A percentile compares a stretch with the other conserved stretches of the same genome.
phyloP scores from a whole-genome alignment of 2,329 filamentous ascomycete genomes.

The Elsinoe ampelina region DNA sequence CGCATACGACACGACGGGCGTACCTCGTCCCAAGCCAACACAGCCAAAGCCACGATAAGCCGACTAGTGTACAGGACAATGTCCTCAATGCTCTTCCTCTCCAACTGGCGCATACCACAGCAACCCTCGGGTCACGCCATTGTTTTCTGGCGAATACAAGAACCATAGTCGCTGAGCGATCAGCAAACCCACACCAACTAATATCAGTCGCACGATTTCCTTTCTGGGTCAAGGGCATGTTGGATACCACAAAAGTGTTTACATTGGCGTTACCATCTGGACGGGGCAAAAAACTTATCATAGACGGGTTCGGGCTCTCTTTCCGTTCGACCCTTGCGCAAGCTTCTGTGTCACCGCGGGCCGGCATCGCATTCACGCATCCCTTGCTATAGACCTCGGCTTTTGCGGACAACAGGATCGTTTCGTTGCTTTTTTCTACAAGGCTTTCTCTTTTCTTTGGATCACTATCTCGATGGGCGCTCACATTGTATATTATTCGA shows the following conservation, averaged over 20 bases:
- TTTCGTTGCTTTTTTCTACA: not conserved
- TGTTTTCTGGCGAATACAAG: conserved; percentile 7
- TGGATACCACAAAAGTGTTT: conserved; percentile 12
- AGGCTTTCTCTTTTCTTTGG: not conserved
- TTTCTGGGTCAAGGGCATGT: not conserved
- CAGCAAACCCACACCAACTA: not conserved
- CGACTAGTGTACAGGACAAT: not conserved
- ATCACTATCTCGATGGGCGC: conserved; percentile 1
- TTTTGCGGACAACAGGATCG: not conserved
- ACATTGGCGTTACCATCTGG: not conserved
- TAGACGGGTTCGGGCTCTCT: not conserved
- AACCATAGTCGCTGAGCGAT: conserved; percentile 2
- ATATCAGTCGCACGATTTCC: conserved; percentile 7
- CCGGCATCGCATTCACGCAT: conserved; percentile 7
- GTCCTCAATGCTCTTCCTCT: not conserved
- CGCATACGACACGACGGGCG: conserved; percentile 42
- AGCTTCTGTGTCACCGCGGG: conserved; percentile 4
- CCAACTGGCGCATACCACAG: not conserved
- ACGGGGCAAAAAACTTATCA: not conserved
- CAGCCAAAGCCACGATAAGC: conserved; percentile 26
- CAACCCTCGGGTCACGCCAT: not conserved
- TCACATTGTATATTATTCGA: conserved; percentile 3
- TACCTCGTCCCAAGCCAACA: conserved; percentile 36
- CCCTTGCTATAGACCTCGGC: conserved; percentile 5
- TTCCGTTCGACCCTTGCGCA: not conserved